These are phyloP conservation scores for Agrostemma githago DNA, from an alignment of 148 eudicot genomes.

Conservation along the genomic window DNA sequence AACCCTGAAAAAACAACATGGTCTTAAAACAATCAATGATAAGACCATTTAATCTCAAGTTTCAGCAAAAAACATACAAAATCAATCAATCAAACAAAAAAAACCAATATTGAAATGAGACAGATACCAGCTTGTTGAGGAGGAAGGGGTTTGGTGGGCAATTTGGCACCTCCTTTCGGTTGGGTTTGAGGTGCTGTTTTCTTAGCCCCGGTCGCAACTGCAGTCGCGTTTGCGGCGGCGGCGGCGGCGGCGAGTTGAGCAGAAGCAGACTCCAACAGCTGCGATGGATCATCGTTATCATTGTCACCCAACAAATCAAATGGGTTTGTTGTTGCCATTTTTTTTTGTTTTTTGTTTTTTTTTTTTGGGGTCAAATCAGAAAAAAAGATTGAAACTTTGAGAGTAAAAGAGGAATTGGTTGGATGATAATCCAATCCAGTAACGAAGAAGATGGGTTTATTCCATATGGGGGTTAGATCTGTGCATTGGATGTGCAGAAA, in stretches of 20 bases:
- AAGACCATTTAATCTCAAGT: background rate
- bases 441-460: background rate
- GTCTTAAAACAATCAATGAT: background rate
- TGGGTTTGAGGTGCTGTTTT: conserved; percentile 32
- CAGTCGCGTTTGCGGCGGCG: conserved; percentile 14
- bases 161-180: conserved; percentile 33
- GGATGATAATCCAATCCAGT: conserved; percentile 1
- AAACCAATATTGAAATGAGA: background rate
- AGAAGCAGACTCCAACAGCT: conserved; percentile 40
- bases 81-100: background rate
- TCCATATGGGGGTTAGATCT: conserved; percentile 20
- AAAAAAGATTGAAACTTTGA: conserved; percentile 5
- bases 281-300: conserved; percentile 62
- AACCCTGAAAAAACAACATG: background rate
- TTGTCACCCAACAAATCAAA: conserved; percentile 75
- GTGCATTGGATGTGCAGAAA: background rate
- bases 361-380: background rate
- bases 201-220: conserved; percentile 28
- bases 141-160: conserved; percentile 62
- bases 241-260: conserved; percentile 43
- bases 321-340: conserved; percentile 65
- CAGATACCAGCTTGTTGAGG: conserved; percentile 65
- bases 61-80: background rate
- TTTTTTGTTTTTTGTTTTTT: conserved; percentile 37
- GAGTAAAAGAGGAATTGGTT: background rate